Evolutionary conservation across 495 filamentous ascomycete genomes (phyloP).

Genomic region (Symbiotaphrina buchneri): DNA sequence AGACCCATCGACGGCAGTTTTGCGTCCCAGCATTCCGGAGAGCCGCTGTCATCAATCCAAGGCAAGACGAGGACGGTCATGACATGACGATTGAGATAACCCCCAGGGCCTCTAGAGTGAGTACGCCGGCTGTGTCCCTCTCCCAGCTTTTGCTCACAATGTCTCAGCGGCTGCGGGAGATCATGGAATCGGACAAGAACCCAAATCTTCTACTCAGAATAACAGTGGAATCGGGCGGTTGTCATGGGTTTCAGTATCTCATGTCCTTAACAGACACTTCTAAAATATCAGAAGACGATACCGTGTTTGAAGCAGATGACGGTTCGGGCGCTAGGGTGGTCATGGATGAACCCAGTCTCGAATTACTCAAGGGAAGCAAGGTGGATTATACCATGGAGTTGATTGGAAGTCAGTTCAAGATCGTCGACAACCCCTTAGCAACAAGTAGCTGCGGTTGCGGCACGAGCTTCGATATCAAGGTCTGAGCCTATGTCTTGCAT

Average conservation of each 20-base stretch:
- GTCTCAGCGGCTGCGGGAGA: conserved; percentile 54
- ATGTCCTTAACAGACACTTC: conserved; percentile 53
- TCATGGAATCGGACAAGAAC: conserved; percentile 51
- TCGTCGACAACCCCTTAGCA: conserved; percentile 75
- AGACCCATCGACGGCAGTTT: no score
- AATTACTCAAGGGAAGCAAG: conserved; percentile 77
- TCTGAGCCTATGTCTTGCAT: no score
- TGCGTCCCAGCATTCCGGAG: no score
- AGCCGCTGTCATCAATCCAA: conserved; percentile 29
- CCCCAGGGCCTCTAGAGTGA: conserved; percentile 54
- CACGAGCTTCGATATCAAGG: conserved; percentile 88
- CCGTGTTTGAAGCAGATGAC: conserved; percentile 20
- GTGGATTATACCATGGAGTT: conserved; percentile 92
- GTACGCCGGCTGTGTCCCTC: conserved; percentile 9
- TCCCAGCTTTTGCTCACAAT: conserved; percentile 1
- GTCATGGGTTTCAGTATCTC: conserved; percentile 94
- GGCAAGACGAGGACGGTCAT: conserved; percentile 56
- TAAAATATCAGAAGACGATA: conserved; percentile 25
- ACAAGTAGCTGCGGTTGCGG: conserved; percentile 94
- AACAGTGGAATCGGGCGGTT: conserved; percentile 77
- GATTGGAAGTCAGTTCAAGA: conserved; percentile 95
- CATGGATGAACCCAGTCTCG: conserved; percentile 70
- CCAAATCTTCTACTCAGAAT: conserved; percentile 70
- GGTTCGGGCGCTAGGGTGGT: conserved; percentile 51
- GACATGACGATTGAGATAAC: conserved; percentile 64